A percentile compares a stretch with the other conserved stretches of the same genome.
Conservation (phyloP, 2,329 filamentous ascomycete species). For the Pseudogymnoascus sp. region DNA sequence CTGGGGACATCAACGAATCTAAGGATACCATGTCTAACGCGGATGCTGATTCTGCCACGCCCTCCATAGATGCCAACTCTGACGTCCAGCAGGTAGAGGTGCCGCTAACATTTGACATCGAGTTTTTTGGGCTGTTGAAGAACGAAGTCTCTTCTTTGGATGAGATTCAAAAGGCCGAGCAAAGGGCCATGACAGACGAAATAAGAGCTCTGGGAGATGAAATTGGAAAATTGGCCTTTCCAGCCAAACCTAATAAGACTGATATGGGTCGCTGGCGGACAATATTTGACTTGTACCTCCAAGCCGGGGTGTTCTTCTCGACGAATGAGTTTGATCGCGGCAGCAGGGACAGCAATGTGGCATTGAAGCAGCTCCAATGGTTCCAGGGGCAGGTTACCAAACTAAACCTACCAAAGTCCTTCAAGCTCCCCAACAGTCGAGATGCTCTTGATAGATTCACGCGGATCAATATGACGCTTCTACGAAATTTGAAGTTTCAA, state of each 20-base stretch:
- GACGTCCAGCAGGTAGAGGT: conserved; percentile 52
- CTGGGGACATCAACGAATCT: not conserved
- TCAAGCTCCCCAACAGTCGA: conserved; percentile 59
- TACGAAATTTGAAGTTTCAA: conserved; percentile 75
- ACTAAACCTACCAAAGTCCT: conserved; percentile 47
- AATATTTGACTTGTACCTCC: conserved; percentile 74
- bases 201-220: conserved; percentile 57
- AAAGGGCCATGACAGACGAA: conserved; percentile 51
- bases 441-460: conserved; percentile 61
- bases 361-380: conserved; percentile 58
- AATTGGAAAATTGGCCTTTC: conserved; percentile 56
- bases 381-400: conserved; percentile 62
- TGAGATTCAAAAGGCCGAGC: conserved; percentile 53
- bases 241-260: conserved; percentile 50
- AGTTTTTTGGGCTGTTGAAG: conserved; percentile 72
- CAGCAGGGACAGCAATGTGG: conserved; percentile 54
- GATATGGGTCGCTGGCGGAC: conserved; percentile 71
- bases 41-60: not conserved
- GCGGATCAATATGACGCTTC: conserved; percentile 62
- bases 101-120: conserved; percentile 64
- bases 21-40: not conserved
- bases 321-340: conserved; percentile 64
- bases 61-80: not conserved
- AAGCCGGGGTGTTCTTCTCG: conserved; percentile 75
- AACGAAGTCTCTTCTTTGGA: conserved; percentile 63